phyloP scores from a whole-genome alignment of 768 basidiomycete genomes.

The Suillus weaverae region DNA sequence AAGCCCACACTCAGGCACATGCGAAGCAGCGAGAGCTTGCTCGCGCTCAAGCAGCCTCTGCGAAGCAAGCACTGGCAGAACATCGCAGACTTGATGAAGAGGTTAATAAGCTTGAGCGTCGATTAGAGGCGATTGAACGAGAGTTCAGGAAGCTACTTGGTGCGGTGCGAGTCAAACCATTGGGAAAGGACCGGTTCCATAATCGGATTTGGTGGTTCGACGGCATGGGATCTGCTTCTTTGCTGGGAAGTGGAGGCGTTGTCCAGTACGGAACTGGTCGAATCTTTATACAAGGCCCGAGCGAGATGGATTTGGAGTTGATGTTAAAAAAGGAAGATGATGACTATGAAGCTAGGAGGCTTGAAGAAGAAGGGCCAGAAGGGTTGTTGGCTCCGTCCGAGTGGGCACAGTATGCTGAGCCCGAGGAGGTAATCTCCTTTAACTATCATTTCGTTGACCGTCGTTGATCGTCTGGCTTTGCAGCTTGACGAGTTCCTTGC shows the following conservation, averaged over 20 bases:
- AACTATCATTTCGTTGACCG: not conserved
- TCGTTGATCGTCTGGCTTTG: conserved; percentile 14
- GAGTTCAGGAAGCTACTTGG: conserved; percentile 92
- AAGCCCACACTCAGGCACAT: conserved; percentile 54
- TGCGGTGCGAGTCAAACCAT: conserved; percentile 79
- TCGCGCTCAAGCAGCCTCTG: conserved; percentile 72
- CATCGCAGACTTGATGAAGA: conserved; percentile 87
- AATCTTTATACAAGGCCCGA: conserved; percentile 91
- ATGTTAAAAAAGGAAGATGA: conserved; percentile 56
- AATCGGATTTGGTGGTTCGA: conserved; percentile 99
- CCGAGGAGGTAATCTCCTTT: conserved; percentile 68
- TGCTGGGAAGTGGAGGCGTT: conserved; percentile 76
- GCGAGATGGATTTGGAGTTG: conserved; percentile 75
- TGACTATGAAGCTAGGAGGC: conserved; percentile 56
- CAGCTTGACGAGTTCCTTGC: conserved; percentile 81
- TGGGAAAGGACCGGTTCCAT: conserved; percentile 92
- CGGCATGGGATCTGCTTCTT: conserved; percentile 83
- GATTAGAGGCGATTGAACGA: conserved; percentile 85
- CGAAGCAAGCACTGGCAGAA: conserved; percentile 81
- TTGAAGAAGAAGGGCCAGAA: conserved; percentile 79
- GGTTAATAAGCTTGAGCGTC: conserved; percentile 75
- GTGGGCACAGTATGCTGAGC: conserved; percentile 89
- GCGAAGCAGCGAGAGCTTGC: conserved; percentile 83
- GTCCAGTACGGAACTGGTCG: conserved; percentile 87
- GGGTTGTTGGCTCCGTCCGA: conserved; percentile 72